Conservation (phyloP, 2,329 filamentous ascomycete species). For the Fusarium nurragi region DNA sequence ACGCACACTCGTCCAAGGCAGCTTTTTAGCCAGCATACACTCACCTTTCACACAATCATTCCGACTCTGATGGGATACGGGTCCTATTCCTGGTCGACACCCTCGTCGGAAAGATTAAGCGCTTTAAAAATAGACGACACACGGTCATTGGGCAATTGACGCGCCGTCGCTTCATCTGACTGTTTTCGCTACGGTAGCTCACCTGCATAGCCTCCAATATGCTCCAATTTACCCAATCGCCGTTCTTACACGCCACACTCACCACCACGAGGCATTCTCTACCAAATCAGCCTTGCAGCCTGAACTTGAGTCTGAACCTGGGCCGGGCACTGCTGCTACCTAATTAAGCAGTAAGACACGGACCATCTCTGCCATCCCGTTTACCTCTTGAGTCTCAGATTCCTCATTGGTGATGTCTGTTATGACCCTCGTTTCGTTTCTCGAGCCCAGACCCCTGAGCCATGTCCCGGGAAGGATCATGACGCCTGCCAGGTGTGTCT, state of each 20-base stretch:
- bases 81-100: constrained; percentile 5
- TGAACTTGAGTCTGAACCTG: neutral
- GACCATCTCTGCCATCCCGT: constrained; percentile 30
- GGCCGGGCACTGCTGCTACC: no score
- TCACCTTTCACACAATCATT: constrained; percentile 13
- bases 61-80: constrained; percentile 12
- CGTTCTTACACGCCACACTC: constrained; percentile 9
- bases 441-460: neutral
- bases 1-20: neutral
- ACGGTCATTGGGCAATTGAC: constrained; percentile 34
- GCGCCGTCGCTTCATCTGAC: constrained; percentile 37
- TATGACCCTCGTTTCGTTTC: constrained; percentile 11
- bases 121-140: constrained; percentile 42
- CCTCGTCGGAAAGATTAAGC: constrained; percentile 32
- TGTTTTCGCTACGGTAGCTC: constrained; percentile 24
- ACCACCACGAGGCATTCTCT: constrained; percentile 33
- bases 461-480: constrained; percentile 38
- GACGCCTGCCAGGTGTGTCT: neutral
- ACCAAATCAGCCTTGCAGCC: constrained; percentile 39
- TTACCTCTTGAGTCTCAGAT: constrained; percentile 28
- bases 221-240: constrained; percentile 28
- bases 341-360: constrained; percentile 6
- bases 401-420: constrained; percentile 8
- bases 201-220: constrained; percentile 32
- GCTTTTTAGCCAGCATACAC: neutral